A percentile compares a stretch with the other conserved stretches of the same genome.
Evolutionary conservation across 768 basidiomycete genomes (phyloP).

Genomic region (Amanita phalloides): DNA sequence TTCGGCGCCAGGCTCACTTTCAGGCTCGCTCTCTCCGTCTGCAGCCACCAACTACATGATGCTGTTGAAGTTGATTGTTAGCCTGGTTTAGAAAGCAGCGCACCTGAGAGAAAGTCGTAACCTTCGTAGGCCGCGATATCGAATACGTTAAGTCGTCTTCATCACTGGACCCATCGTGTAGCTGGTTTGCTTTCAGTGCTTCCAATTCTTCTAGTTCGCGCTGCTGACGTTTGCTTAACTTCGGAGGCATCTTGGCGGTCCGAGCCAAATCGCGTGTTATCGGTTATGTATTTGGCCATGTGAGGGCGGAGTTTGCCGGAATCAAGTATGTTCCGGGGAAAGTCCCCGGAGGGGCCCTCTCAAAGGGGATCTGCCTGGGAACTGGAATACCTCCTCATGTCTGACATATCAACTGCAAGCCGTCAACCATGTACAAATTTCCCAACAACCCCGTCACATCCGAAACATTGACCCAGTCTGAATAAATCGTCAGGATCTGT

Average conservation of each 20-base stretch:
- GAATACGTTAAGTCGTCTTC: background rate
- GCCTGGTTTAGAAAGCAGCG: background rate
- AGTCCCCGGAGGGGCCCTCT: slow-evolving; percentile 9
- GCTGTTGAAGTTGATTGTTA: too few species aligned
- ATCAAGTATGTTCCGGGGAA: too few species aligned
- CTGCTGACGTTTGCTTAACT: slow-evolving; percentile 80
- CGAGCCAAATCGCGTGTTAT: too few species aligned
- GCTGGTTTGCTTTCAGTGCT: slow-evolving; percentile 27
- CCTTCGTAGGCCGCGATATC: slow-evolving; percentile 7
- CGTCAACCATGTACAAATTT: slow-evolving; percentile 23
- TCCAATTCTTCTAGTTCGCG: slow-evolving; percentile 75
- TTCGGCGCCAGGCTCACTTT: slow-evolving; percentile 12
- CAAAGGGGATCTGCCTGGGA: slow-evolving; percentile 1
- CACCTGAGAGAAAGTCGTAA: slow-evolving; percentile 3
- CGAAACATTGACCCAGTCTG: slow-evolving; percentile 53
- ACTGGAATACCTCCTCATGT: slow-evolving; percentile 8
- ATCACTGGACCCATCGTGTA: slow-evolving; percentile 20
- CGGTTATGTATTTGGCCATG: too few species aligned
- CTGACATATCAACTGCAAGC: slow-evolving; percentile 6
- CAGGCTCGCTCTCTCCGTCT: slow-evolving; percentile 1
- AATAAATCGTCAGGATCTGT: too few species aligned
- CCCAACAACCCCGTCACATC: slow-evolving; percentile 42
- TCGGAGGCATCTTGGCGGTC: slow-evolving; percentile 42
- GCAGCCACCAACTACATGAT: background rate
- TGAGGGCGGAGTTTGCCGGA: too few species aligned